A percentile compares a stretch with the other conserved stretches of the same genome.
phyloP scores from a whole-genome alignment of 495 filamentous ascomycete genomes.

The Monascus purpureus region DNA sequence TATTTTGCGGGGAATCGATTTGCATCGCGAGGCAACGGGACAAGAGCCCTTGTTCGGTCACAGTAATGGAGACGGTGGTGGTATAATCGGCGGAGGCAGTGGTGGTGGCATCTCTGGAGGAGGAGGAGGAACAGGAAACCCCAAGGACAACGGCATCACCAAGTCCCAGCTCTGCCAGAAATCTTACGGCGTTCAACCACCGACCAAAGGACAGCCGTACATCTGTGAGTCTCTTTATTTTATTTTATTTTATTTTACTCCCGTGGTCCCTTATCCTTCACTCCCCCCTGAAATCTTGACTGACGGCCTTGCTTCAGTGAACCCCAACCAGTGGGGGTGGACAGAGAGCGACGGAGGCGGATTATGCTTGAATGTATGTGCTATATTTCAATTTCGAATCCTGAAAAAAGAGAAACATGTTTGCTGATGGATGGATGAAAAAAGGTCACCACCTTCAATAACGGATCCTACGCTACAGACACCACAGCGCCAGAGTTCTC shows the following conservation, averaged over 20 bases:
- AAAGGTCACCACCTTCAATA: slow-evolving; percentile 23
- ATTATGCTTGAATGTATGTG: slow-evolving; percentile 19
- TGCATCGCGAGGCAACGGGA: slow-evolving; percentile 16
- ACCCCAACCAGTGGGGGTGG: slow-evolving; percentile 22
- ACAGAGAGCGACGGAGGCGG: slow-evolving; percentile 1
- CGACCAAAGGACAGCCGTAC: slow-evolving; percentile 10
- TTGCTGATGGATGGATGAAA: too few relatives aligned
- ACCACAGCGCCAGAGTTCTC: slow-evolving; percentile 20
- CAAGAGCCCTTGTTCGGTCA: slow-evolving; percentile 14
- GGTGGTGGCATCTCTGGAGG: slow-evolving; percentile 7
- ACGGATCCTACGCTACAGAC: slow-evolving; percentile 20
- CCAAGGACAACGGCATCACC: slow-evolving; percentile 6
- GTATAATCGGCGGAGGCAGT: slow-evolving; percentile 2
- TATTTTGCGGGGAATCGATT: slow-evolving; percentile 23
- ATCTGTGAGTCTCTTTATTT: slow-evolving; percentile 10
- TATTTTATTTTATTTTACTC: not conserved
- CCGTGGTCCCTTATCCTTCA: too few relatives aligned
- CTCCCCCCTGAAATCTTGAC: too few relatives aligned
- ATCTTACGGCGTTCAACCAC: slow-evolving; percentile 13
- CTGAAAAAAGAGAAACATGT: too few relatives aligned
- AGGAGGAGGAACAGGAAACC: slow-evolving; percentile 3
- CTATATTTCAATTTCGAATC: too few relatives aligned
- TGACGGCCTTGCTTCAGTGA: slow-evolving; percentile 13
- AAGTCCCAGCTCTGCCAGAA: slow-evolving; percentile 10
- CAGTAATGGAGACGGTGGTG: slow-evolving; percentile 1